Evolutionary conservation across 2,329 filamentous ascomycete species (phyloP), one percentile per base, ranked within the genome.

Genomic region (Ascochyta lentis): DNA sequence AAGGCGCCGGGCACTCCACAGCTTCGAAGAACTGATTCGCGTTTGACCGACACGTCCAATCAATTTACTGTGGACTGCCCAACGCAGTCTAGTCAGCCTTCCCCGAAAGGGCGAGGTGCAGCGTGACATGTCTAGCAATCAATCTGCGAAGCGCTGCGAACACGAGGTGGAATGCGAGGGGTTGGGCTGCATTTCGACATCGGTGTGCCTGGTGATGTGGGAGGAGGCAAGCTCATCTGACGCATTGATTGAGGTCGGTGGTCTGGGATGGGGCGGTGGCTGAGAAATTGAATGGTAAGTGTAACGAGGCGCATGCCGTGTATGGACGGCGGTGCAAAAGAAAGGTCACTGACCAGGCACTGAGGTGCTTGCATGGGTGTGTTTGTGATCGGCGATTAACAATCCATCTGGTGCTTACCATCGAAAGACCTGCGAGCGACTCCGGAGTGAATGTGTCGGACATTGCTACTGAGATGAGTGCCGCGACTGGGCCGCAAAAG

Each of bases 121-220:
- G 47, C 26, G 42, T 50, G 53, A 55, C 37, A 34, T 23, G 52
- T 54, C 22, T 24, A 15, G 41, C 40, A 43, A 37, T 42, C 47
- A 50, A 56, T 51, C 29, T 46, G 31, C 29, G 37, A 47, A 33
- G 53, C 53, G 47, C 53, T 43, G 46, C 39, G 40, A 45, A 51
- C 47, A 50, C 41, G 41, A 50, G 47, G 44, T 42, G 53, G 42
- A 50, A 47, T 56, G 42, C 43, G 38, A 33, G 47, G 29, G 47
- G 53, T 27, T 47, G 37, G 41, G 38, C 46, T 49, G 34, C 39
- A 16, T 9, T 33, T 41, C n/a, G 12, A 26, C 6, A 42, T 56
- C 13, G 47, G 47, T 39, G 42, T 50, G 31, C 19, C 15, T 44
- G 7, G 31, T 40, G 23, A 37, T 29, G 24, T 24, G 23, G 29